Base-by-base conservation (phyloP, 2,329 filamentous ascomycete species). In the Cladosporium austrohemisphaericum region DNA sequence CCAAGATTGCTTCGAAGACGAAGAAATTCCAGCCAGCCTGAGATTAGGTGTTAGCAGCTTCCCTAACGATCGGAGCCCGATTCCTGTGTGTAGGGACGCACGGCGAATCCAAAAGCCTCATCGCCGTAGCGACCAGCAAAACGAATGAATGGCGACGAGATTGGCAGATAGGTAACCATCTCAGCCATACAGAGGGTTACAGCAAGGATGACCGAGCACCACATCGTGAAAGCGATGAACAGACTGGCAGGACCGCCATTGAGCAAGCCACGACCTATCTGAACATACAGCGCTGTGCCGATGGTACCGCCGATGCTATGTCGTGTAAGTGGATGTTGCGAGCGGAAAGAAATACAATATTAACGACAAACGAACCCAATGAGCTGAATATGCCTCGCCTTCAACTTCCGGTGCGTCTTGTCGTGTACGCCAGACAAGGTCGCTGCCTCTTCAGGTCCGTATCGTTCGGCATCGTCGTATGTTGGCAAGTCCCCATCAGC, bases 41-140 rank as follows among this genome's bases (percentile, higher is more conserved):
- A 6, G 20, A 23, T 10, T 10, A 9, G 18, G 5, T 5, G n/a
- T 40, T 14, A 26, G 22, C 3, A 40, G 6, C 16, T 11, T n/a
- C n/a, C n/a, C n/a, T n/a, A n/a, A n/a, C n/a, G n/a, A n/a, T n/a
- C n/a, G n/a, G n/a, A n/a, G n/a, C n/a, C n/a, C n/a, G n/a, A n/a
- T n/a, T n/a, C n/a, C n/a, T n/a, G n/a, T n/a, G n/a, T 5, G 1
- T n/a, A 14, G 13, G 7, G 10, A 40, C 36, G 25, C 8, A 40
- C 38, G 18, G 59, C 59, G 14, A 58, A 83, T 68, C 54, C 74
- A 52, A 89, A 85, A 2, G 85, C 83, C 55, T 88, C 84, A 57
- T 89, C 85, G 23, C 89, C 84, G 56, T 81, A 89, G 38, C 84
- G 78, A 11, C 85, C 84, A 3, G 86, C 86, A 59, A 90, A 88